phyloP scores from a whole-genome alignment of 2,329 filamentous ascomycete species.

The Paraphaeosphaeria sporulosa region DNA sequence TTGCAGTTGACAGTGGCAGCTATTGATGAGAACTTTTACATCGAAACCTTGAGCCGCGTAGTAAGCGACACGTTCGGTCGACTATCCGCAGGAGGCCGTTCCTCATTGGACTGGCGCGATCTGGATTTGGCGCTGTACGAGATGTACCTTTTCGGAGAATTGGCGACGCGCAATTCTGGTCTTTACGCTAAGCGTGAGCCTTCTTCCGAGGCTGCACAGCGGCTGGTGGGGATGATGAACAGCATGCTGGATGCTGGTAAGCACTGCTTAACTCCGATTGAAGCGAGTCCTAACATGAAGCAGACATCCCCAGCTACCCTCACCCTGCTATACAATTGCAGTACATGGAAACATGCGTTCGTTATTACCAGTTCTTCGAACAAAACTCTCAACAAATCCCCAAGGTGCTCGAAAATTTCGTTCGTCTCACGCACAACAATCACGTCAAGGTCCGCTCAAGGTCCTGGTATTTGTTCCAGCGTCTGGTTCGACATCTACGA shows the following conservation, averaged over 20 bases:
- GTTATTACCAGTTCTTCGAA: conserved; percentile 93
- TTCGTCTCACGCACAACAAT: conserved; percentile 85
- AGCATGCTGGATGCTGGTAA: conserved; percentile 92
- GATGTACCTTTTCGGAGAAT: conserved; percentile 94
- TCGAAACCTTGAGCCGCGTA: conserved; percentile 84
- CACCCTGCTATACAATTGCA: conserved; percentile 93
- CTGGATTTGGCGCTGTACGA: conserved; percentile 92
- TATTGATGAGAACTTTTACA: conserved; percentile 86
- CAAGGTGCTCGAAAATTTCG: conserved; percentile 88
- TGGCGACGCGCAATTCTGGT: conserved; percentile 87
- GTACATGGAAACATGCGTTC: conserved; percentile 98
- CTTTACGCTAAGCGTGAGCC: conserved; percentile 86
- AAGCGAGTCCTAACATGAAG: conserved; percentile 19
- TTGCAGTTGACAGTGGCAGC: conserved; percentile 92
- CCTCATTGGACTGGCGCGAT: conserved; percentile 87
- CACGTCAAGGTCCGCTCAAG: conserved; percentile 86
- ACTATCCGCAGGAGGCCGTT: conserved; percentile 73
- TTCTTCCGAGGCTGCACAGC: conserved; percentile 78
- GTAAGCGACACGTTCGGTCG: conserved; percentile 87
- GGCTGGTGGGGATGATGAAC: conserved; percentile 89
- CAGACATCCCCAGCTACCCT: conserved; percentile 82
- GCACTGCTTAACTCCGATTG: conserved; percentile 32
- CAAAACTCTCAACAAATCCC: conserved; percentile 81
- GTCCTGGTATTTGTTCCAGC: conserved; percentile 97
- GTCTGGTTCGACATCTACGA: conserved; percentile 87